Conservation (phyloP, 495 filamentous ascomycete genomes). For the Podospora pseudoanserina region DNA sequence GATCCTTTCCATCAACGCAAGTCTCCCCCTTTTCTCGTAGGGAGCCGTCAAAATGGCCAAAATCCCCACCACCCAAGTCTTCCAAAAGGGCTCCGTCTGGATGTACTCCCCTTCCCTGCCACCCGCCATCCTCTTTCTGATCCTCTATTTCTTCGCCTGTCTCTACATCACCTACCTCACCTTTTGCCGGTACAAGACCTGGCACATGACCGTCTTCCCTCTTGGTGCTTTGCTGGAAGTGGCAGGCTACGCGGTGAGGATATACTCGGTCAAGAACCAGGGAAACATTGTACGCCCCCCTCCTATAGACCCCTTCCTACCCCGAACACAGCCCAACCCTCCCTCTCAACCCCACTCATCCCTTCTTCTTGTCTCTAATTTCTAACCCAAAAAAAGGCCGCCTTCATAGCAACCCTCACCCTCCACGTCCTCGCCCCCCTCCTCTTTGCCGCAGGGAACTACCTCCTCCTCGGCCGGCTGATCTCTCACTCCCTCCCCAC, state of each 20-base stretch:
- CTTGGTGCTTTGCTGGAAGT: slow-evolving; percentile 41
- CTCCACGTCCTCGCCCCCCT: slow-evolving; percentile 51
- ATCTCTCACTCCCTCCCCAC: slow-evolving; percentile 30
- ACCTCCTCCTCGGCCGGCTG: slow-evolving; percentile 51
- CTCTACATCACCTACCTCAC: slow-evolving; percentile 28
- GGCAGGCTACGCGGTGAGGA: slow-evolving; percentile 42
- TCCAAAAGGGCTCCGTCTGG: slow-evolving; percentile 14
- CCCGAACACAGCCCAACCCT: no score
- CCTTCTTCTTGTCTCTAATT: no score
- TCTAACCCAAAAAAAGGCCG: slow-evolving; percentile 33
- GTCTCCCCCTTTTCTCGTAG: background rate
- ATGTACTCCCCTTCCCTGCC: slow-evolving; percentile 33
- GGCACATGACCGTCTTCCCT: slow-evolving; percentile 31
- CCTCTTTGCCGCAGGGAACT: slow-evolving; percentile 41
- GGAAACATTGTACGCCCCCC: slow-evolving; percentile 31
- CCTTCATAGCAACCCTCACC: slow-evolving; percentile 53
- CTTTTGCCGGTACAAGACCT: slow-evolving; percentile 29
- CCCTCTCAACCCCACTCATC: no score
- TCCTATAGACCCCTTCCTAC: background rate
- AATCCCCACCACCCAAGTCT: background rate
- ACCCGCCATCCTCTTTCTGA: slow-evolving; percentile 24
- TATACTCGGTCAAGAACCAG: slow-evolving; percentile 28
- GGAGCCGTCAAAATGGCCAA: slow-evolving; percentile 3
- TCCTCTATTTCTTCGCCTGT: slow-evolving; percentile 31
- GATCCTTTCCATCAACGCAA: no score